Conservation (phyloP, 73 alveolate genomes). For the Durusdinium trenchii region DNA sequence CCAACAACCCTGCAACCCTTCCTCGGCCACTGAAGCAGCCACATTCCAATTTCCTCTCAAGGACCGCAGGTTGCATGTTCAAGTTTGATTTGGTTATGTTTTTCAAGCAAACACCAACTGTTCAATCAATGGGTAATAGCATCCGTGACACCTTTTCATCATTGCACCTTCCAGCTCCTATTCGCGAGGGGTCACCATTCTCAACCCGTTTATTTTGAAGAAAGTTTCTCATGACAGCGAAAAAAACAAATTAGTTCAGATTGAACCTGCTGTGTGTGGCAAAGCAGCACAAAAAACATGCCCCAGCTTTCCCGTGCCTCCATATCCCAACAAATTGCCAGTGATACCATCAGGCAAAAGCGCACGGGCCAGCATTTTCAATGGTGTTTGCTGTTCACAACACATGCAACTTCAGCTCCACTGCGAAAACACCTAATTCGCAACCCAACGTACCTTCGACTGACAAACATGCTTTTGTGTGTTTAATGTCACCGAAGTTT, state of each 20-base stretch:
- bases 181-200: not conserved
- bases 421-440: no score
- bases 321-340: constrained; percentile 15
- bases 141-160: not conserved
- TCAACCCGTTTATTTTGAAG: not conserved
- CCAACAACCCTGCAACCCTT: not conserved
- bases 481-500: no score
- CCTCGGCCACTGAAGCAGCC: constrained; percentile 49
- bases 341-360: not conserved
- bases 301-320: not conserved
- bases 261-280: not conserved
- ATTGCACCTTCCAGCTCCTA: no score
- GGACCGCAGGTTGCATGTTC: no score
- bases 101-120: not conserved
- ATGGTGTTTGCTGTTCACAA: no score
- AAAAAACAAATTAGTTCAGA: not conserved
- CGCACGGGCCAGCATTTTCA: not conserved
- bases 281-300: not conserved
- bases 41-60: constrained; percentile 51
- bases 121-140: not conserved
- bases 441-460: no score
- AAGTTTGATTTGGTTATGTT: no score
- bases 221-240: not conserved
- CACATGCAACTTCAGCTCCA: no score
- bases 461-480: no score